Conservation (phyloP, 495 filamentous ascomycete genomes). For the Sordaria brevicollis region DNA sequence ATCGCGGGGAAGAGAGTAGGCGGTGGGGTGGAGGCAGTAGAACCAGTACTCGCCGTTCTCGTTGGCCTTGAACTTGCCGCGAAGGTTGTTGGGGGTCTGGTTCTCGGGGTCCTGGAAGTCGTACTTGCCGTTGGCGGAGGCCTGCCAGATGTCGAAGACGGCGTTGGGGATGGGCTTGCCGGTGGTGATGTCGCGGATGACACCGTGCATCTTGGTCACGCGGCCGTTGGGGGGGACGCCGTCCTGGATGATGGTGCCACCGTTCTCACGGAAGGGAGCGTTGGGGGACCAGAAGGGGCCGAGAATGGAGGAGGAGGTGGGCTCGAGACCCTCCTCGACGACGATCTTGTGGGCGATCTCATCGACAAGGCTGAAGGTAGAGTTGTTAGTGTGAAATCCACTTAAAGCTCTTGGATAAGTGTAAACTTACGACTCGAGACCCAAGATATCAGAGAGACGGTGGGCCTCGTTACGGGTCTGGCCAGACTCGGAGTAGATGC, state of each 20-base stretch:
- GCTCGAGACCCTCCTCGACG: conserved; percentile 55
- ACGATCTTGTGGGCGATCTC: conserved; percentile 77
- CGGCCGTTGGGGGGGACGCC: conserved; percentile 48
- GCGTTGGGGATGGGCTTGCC: conserved; percentile 58
- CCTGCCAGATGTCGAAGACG: conserved; percentile 81
- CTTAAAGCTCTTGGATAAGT: background rate
- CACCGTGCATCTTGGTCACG: conserved; percentile 66
- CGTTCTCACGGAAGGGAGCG: conserved; percentile 64
- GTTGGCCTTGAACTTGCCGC: conserved; percentile 73
- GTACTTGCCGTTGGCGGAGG: conserved; percentile 75
- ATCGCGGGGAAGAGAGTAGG: conserved; percentile 70
- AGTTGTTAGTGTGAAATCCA: background rate
- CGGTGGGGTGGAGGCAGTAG: conserved; percentile 76
- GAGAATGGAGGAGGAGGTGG: conserved; percentile 75
- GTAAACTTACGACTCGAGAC: conserved; percentile 63
- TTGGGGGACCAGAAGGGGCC: conserved; percentile 84
- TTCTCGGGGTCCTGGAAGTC: conserved; percentile 76
- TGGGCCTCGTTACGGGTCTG: conserved; percentile 68
- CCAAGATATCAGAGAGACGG: conserved; percentile 67
- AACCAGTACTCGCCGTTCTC: conserved; percentile 65
- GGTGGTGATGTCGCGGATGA: conserved; percentile 60
- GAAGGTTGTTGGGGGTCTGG: conserved; percentile 71
- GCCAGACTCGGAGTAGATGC: conserved; percentile 40
- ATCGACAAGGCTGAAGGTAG: conserved; percentile 54
- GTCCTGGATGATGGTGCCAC: conserved; percentile 61